Evolutionary conservation across 1,139 yeast species (phyloP).

Genomic region (Entelexis sorbosivorans): DNA sequence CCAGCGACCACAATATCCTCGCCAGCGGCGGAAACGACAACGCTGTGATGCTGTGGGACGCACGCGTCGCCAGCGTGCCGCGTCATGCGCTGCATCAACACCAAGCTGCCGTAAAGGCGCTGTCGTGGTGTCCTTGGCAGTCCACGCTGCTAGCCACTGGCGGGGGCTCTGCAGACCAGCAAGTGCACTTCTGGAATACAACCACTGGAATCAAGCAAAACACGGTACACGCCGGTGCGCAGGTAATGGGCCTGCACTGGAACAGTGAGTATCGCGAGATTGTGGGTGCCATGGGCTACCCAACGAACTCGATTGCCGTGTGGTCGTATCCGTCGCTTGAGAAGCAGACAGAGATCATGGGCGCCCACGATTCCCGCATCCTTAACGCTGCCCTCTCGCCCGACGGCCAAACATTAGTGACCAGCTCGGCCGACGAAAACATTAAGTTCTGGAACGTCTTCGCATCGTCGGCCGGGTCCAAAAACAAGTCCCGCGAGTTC

Average conservation of each 20-base stretch:
- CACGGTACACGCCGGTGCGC: constrained; percentile 84
- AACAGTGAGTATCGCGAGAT: constrained; percentile 72
- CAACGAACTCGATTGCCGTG: constrained; percentile 71
- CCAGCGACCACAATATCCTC: constrained; percentile 64
- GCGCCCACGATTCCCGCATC: constrained; percentile 87
- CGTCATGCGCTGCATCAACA: constrained; percentile 68
- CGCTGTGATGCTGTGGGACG: constrained; percentile 90
- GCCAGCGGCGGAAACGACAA: constrained; percentile 96
- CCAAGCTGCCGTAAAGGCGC: constrained; percentile 90
- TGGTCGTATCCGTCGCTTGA: constrained; percentile 81
- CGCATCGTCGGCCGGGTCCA: constrained; percentile 34
- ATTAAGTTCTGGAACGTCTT: constrained; percentile 90
- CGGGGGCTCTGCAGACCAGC: constrained; percentile 86
- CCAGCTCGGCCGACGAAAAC: constrained; percentile 95
- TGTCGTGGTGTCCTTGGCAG: constrained; percentile 92
- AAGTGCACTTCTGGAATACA: constrained; percentile 92
- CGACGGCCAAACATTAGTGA: constrained; percentile 79
- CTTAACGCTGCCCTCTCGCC: constrained; percentile 78
- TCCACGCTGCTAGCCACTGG: constrained; percentile 80
- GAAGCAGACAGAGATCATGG: constrained; percentile 72
- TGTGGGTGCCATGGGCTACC: constrained; percentile 90
- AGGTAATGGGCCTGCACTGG: constrained; percentile 88
- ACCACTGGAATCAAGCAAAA: constrained; percentile 80
- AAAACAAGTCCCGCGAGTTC: neutral
- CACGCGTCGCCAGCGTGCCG: constrained; percentile 56